These are phyloP conservation scores for Xylariales sp. DNA, from an alignment of 2,329 filamentous ascomycete genomes.

Conservation along the genomic window DNA sequence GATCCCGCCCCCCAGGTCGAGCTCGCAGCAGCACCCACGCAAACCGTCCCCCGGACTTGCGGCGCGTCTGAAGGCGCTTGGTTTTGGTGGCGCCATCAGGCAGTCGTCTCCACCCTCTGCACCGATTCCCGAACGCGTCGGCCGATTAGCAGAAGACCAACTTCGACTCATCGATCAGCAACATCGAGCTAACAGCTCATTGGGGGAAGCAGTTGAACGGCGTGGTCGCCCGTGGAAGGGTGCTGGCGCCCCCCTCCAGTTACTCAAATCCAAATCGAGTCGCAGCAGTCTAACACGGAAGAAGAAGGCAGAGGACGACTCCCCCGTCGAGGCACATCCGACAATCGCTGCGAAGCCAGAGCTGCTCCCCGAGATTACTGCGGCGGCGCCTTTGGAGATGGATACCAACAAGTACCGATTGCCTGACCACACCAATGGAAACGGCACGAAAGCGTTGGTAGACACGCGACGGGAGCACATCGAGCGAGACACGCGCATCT, in stretches of 20 bases:
- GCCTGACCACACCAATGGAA: conserved; percentile 64
- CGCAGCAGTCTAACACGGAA: conserved; percentile 22
- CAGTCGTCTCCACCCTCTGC: conserved; percentile 31
- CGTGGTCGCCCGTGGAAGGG: conserved; percentile 71
- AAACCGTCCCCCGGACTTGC: conserved; percentile 62
- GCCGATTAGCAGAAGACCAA: conserved; percentile 66
- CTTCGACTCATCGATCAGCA: conserved; percentile 65
- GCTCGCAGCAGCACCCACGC: conserved; percentile 34
- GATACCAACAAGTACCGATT: conserved; percentile 72
- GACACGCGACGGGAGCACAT: conserved; percentile 55
- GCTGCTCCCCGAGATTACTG: conserved; percentile 48
- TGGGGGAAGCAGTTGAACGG: conserved; percentile 50
- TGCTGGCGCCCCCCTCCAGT: conserved; percentile 47
- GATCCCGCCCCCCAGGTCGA: conserved; percentile 20
- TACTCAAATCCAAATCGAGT: conserved; percentile 26
- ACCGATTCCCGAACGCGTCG: conserved; percentile 45
- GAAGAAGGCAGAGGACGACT: conserved; percentile 12
- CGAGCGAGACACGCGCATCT: conserved; percentile 40
- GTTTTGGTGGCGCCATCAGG: conserved; percentile 44
- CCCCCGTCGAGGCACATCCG: neutral
- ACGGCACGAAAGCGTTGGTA: conserved; percentile 60
- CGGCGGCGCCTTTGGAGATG: conserved; percentile 51
- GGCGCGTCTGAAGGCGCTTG: conserved; percentile 60
- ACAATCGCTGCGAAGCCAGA: conserved; percentile 23
- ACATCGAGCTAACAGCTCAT: conserved; percentile 51